phyloP scores from a whole-genome alignment of 1,284 basidiomycete species.

The Boletus sp. region DNA sequence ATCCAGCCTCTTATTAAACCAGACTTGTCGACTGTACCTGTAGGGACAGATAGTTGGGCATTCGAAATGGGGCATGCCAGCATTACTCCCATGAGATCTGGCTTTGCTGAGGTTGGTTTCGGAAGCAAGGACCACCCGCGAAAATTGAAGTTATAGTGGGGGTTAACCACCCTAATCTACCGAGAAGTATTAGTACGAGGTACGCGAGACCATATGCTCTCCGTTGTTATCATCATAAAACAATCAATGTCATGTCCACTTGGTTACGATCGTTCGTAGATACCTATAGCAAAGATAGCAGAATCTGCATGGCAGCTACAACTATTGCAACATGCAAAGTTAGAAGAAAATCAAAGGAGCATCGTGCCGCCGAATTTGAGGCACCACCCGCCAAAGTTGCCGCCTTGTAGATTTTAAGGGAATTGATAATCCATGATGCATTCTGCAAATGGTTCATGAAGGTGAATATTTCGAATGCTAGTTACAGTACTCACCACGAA shows the following conservation, averaged over 20 bases:
- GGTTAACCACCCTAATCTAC: neutral
- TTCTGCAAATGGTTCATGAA: conserved; percentile 38
- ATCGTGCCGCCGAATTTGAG: conserved; percentile 17
- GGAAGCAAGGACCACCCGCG: conserved; percentile 30
- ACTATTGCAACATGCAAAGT: conserved; percentile 8
- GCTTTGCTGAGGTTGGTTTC: conserved; percentile 59
- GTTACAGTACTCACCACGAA: conserved; percentile 49
- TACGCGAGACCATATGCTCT: conserved; percentile 16
- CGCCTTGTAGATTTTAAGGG: conserved; percentile 50
- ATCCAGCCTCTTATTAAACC: conserved; percentile 69
- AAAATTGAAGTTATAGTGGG: conserved; percentile 50
- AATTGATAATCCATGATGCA: conserved; percentile 57
- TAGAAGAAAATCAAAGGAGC: neutral
- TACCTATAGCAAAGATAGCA: conserved; percentile 20
- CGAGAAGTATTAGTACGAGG: neutral
- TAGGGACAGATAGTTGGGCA: conserved; percentile 81
- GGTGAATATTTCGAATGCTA: neutral
- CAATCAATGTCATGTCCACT: conserved; percentile 8
- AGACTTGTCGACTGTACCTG: conserved; percentile 51
- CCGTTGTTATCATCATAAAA: conserved; percentile 10
- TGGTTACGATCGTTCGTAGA: neutral
- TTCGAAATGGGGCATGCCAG: conserved; percentile 63
- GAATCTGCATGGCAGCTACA: conserved; percentile 8
- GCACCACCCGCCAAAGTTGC: conserved; percentile 35
- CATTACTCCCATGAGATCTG: conserved; percentile 70